A percentile compares a stretch with the other conserved stretches of the same genome.
phyloP scores from a whole-genome alignment of 306 rosid species.

The Fragaria vesca region DNA sequence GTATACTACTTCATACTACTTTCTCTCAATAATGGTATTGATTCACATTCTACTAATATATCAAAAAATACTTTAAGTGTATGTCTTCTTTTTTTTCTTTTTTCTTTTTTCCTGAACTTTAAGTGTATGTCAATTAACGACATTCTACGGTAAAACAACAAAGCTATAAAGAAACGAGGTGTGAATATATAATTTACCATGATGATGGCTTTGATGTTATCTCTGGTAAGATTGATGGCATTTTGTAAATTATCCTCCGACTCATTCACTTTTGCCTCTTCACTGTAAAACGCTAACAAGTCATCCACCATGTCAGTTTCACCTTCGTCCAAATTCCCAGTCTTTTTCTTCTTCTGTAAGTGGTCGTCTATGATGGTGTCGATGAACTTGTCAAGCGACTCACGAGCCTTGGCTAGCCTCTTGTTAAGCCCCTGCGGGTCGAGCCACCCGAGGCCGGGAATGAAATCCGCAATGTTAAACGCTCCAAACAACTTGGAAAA shows the following conservation, averaged over 20 bases:
- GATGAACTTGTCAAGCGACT: constrained; percentile 53
- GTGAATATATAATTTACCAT: constrained; percentile 46
- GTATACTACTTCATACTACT: not conserved
- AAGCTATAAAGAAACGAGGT: not conserved
- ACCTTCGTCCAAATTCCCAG: not conserved
- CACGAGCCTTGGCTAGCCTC: constrained; percentile 59
- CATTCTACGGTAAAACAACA: not conserved
- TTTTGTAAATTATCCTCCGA: constrained; percentile 39
- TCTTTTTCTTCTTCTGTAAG: constrained; percentile 30
- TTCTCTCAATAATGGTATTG: no score
- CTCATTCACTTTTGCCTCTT: constrained; percentile 34
- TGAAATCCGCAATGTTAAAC: constrained; percentile 70
- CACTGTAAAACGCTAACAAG: constrained; percentile 65
- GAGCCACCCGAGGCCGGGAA: constrained; percentile 52
- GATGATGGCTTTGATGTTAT: constrained; percentile 87
- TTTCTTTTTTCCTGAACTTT: no score
- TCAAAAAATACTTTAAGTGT: no score
- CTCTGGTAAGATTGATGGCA: constrained; percentile 67
- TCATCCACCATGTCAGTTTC: constrained; percentile 91
- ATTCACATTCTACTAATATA: no score
- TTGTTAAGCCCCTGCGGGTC: constrained; percentile 67
- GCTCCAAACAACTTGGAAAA: constrained; percentile 86
- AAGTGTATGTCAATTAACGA: no score
- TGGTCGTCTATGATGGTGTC: constrained; percentile 72
- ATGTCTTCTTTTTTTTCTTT: no score